Evolutionary conservation across 2,329 filamentous ascomycete genomes (phyloP), one percentile per base, ranked within the genome.

Genomic region (Aspergillus chevalieri): DNA sequence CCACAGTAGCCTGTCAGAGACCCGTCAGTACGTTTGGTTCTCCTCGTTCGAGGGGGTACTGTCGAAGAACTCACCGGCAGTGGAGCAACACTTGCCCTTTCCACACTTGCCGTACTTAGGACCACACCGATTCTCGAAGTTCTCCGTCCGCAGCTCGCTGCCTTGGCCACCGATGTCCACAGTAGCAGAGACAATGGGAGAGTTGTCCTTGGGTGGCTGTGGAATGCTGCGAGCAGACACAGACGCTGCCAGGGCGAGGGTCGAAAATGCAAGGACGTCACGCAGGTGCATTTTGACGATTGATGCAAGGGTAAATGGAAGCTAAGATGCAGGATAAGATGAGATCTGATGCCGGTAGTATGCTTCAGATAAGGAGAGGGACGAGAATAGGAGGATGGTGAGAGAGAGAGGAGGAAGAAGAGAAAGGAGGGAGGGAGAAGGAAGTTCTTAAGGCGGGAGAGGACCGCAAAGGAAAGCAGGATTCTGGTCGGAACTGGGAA

Each of bases 11-110:
- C 70, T 73, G 50, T 26, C 28, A 24, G 26, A 30, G 26, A 30
- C 4, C 10, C 10, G 10, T 30, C 10, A 30, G 9, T 24, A n/a
- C 24, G n/a, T 47, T 54, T 49, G 50, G 47, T 17, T 21, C 8
- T 19, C 6, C n/a, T 17, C 38, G 1, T 41, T 41, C 17, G 9
- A 21, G 10, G 10, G 17, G 10, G 4, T 21, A 4, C 15, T 12
- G 17, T 19, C 15, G 15, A 3, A 41, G 46, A 7, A 59, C 54
- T 45, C 61, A 71, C 70, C 70, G 50, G 65, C 57, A 43, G 58
- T 53, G 14, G 70, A 72, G 55, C 70, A 73, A 55, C 70, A 73
- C 34, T 64, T 63, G 14, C 61, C 61, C 36, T 62, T 54, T 9
- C 61, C 52, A 47, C 70, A 73, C 30, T 57, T 60, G 5, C 68